A percentile compares a stretch with the other conserved stretches of the same genome.
These are phyloP conservation scores for Glebionis coronaria DNA, from an alignment of 129 eudicot genomes.

Conservation along the genomic window DNA sequence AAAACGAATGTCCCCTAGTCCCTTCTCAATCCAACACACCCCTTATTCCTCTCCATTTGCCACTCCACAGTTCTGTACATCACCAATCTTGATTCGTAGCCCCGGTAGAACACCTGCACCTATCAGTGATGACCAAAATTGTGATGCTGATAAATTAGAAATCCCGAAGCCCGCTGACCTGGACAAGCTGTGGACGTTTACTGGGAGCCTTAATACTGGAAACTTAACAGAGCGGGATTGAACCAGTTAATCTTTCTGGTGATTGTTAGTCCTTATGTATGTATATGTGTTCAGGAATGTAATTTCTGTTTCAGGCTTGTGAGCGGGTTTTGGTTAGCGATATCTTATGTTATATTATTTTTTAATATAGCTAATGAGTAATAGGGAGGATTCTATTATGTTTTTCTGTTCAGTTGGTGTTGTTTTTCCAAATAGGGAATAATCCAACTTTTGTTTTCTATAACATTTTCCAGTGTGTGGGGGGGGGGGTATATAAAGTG, in stretches of 20 bases:
- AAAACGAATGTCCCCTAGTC: conserved; percentile 80
- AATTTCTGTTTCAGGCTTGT: not conserved
- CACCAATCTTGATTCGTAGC: conserved; percentile 61
- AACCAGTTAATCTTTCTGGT: conserved; percentile 32
- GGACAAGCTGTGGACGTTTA: conserved; percentile 76
- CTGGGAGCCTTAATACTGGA: conserved; percentile 39
- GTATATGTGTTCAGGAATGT: conserved; percentile 24
- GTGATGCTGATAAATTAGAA: conserved; percentile 36
- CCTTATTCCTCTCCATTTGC: conserved; percentile 84
- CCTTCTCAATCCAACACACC: conserved; percentile 76
- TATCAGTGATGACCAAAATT: conserved; percentile 16
- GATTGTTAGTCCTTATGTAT: not conserved
- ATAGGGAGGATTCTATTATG: conserved; percentile 1
- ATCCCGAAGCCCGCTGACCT: conserved; percentile 45
- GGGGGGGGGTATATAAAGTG: too few relatives aligned
- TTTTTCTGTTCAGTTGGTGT: not conserved
- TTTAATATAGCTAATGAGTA: not conserved
- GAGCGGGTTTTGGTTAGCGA: not conserved
- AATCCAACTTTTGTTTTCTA: too few relatives aligned
- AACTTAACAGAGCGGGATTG: conserved; percentile 49
- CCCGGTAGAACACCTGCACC: conserved; percentile 50
- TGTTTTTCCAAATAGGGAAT: conserved; percentile 8
- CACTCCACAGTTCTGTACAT: conserved; percentile 64
- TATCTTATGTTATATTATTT: not conserved
- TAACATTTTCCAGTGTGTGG: too few relatives aligned